These are phyloP conservation scores for Podospora anserina DNA, from an alignment of 495 filamentous ascomycete genomes.

Conservation along the genomic window DNA sequence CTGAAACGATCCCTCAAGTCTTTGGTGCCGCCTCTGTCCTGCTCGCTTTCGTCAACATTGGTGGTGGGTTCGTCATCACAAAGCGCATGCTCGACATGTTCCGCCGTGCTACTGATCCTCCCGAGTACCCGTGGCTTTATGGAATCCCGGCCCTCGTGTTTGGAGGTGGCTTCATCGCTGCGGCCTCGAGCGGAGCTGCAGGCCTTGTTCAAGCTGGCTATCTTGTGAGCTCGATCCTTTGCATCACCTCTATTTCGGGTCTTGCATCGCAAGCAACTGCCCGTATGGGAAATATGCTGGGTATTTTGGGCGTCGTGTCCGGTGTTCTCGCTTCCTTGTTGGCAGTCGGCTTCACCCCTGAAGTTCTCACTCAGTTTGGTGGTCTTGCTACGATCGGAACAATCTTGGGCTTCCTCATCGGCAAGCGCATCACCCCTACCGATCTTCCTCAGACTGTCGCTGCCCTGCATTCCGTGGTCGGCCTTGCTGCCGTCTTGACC, in stretches of 20 bases:
- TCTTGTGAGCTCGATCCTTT: slow-evolving; percentile 71
- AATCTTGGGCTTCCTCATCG: slow-evolving; percentile 61
- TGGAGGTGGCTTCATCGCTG: slow-evolving; percentile 70
- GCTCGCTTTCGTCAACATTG: slow-evolving; percentile 76
- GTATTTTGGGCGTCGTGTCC: slow-evolving; percentile 72
- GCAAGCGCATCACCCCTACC: slow-evolving; percentile 77
- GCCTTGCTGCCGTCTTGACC: slow-evolving; percentile 75
- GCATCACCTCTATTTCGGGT: slow-evolving; percentile 68
- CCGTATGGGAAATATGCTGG: slow-evolving; percentile 73
- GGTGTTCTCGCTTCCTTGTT: slow-evolving; percentile 74
- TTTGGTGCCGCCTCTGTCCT: slow-evolving; percentile 76
- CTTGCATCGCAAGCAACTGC: slow-evolving; percentile 74
- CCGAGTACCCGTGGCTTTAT: slow-evolving; percentile 81
- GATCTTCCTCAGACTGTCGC: slow-evolving; percentile 80
- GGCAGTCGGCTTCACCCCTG: slow-evolving; percentile 72
- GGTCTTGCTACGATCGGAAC: slow-evolving; percentile 66
- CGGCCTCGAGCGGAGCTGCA: slow-evolving; percentile 71
- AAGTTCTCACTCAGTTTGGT: slow-evolving; percentile 68
- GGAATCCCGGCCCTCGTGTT: slow-evolving; percentile 70
- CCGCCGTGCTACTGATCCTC: slow-evolving; percentile 71
- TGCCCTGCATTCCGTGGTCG: slow-evolving; percentile 77
- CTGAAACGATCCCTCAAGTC: slow-evolving; percentile 69
- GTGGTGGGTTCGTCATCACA: slow-evolving; percentile 78
- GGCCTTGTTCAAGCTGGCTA: slow-evolving; percentile 80
- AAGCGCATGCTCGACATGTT: slow-evolving; percentile 95